A percentile compares a stretch with the other conserved stretches of the same genome.
Evolutionary conservation across 1,139 yeast genomes (phyloP).

Genomic region (Nakaseomyces uthaithaninus): DNA sequence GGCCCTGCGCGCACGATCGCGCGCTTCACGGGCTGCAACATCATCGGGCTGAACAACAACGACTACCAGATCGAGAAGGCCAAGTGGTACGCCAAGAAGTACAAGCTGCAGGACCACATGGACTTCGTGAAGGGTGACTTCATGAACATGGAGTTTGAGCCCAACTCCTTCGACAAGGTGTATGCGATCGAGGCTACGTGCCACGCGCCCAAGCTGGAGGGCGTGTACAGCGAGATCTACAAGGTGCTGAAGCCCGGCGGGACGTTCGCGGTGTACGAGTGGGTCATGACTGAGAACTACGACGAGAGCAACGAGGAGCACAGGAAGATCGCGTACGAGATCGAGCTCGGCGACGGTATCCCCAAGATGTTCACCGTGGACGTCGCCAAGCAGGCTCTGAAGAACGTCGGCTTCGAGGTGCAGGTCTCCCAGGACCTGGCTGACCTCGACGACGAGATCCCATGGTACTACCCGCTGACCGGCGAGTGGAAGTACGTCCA

Average conservation of each 20-base stretch:
- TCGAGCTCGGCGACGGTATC: slow-evolving; percentile 97
- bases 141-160: slow-evolving; percentile 97
- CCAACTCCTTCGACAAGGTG: slow-evolving; percentile 86
- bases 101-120: slow-evolving; percentile 62
- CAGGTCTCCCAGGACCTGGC: slow-evolving; percentile 76
- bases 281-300: slow-evolving; percentile 96
- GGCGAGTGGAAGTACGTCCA: slow-evolving; percentile 91
- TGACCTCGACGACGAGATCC: slow-evolving; percentile 70
- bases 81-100: slow-evolving; percentile 62
- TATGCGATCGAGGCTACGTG: slow-evolving; percentile 98
- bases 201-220: slow-evolving; percentile 94
- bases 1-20: slow-evolving; percentile 97
- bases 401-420: slow-evolving; percentile 80
- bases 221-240: slow-evolving; percentile 91
- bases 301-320: slow-evolving; percentile 84
- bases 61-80: slow-evolving; percentile 96
- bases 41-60: slow-evolving; percentile 91
- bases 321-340: slow-evolving; percentile 92
- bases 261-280: slow-evolving; percentile 92
- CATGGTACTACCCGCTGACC: slow-evolving; percentile 96
- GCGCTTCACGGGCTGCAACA: slow-evolving; percentile 78
- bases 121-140: slow-evolving; percentile 94
- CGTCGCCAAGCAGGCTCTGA: slow-evolving; percentile 83
- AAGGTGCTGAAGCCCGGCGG: slow-evolving; percentile 98
- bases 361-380: slow-evolving; percentile 88